phyloP scores from a whole-genome alignment of 78 protist genomes.

The Cavenderia fasciculata region DNA sequence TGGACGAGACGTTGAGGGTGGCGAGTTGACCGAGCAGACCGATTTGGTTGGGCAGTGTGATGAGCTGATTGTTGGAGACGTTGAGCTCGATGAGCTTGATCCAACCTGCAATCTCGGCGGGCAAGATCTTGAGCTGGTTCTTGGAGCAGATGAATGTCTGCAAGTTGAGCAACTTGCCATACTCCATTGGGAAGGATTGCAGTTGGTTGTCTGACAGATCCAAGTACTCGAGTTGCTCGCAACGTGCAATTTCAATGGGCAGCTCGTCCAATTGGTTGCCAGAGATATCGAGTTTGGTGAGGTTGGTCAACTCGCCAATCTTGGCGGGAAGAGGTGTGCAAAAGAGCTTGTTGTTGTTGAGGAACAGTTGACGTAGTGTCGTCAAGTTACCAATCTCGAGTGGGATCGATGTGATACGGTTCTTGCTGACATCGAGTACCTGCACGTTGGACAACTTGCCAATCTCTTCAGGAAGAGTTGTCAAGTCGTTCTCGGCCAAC shows the following conservation, averaged over 20 bases:
- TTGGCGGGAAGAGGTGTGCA: conserved; percentile 79
- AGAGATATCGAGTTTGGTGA: conserved; percentile 72
- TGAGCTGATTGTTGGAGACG: conserved; percentile 66
- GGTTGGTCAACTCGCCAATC: conserved; percentile 51
- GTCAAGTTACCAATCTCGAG: conserved; percentile 69
- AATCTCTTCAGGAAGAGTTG: conserved; percentile 82
- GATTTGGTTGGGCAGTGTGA: conserved; percentile 77
- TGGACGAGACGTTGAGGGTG: conserved; percentile 62
- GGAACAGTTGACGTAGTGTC: conserved; percentile 52
- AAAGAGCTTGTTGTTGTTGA: conserved; percentile 78
- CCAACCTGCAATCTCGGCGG: conserved; percentile 74
- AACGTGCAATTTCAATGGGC: conserved; percentile 62
- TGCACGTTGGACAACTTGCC: conserved; percentile 73
- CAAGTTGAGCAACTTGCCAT: conserved; percentile 55
- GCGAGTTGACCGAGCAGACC: conserved; percentile 51
- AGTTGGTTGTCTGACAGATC: conserved; percentile 77
- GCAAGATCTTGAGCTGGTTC: conserved; percentile 72
- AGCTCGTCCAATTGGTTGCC: conserved; percentile 81
- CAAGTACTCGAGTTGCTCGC: conserved; percentile 53
- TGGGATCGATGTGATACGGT: conserved; percentile 79
- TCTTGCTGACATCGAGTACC: conserved; percentile 70
- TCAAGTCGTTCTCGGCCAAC: conserved; percentile 80
- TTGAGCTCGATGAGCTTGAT: conserved; percentile 55
- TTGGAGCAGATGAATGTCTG: conserved; percentile 41
- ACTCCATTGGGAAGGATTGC: conserved; percentile 82